A percentile compares a stretch with the other conserved stretches of the same genome.
Evolutionary conservation across 345 rosid genomes (phyloP).

Genomic region (Raphanus sativus): DNA sequence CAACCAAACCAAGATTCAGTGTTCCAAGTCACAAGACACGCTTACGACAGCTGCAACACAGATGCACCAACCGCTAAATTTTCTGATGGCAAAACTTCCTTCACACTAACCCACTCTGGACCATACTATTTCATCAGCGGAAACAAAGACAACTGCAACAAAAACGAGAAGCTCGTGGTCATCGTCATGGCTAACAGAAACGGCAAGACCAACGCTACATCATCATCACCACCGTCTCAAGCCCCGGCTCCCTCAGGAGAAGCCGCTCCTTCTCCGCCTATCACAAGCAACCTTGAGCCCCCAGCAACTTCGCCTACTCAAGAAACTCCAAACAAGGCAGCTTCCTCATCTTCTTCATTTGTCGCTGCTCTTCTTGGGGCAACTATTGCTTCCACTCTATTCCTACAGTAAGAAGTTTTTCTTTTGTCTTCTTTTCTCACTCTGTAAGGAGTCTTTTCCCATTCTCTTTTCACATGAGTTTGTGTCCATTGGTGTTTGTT

Average conservation of each 20-base stretch:
- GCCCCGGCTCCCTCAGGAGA: conserved; percentile 61
- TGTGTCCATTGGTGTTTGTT: conserved; percentile 30
- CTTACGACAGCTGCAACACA: conserved; percentile 59
- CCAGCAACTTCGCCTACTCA: conserved; percentile 49
- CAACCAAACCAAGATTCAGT: conserved; percentile 63
- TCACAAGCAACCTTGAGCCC: conserved; percentile 40
- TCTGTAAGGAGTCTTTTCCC: conserved; percentile 17
- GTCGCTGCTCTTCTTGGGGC: conserved; percentile 49
- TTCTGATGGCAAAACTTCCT: conserved; percentile 57
- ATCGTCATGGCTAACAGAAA: conserved; percentile 69
- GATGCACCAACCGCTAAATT: conserved; percentile 39
- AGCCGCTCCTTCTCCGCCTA: conserved; percentile 53
- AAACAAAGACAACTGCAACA: conserved; percentile 60
- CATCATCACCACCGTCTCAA: conserved; percentile 41
- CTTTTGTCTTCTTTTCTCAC: conserved; percentile 13
- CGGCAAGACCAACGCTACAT: conserved; percentile 35
- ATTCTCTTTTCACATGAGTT: conserved; percentile 13
- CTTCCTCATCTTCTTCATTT: conserved; percentile 37
- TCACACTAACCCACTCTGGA: conserved; percentile 58
- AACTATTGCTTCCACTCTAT: conserved; percentile 48
- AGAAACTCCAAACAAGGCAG: conserved; percentile 41
- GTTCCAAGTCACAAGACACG: conserved; percentile 54
- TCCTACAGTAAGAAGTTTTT: conserved; percentile 37
- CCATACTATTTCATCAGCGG: conserved; percentile 78
- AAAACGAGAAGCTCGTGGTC: conserved; percentile 60